Base-by-base conservation (phyloP, 176 grass and related monocot genomes). In the Bothriochloa decipiens region DNA sequence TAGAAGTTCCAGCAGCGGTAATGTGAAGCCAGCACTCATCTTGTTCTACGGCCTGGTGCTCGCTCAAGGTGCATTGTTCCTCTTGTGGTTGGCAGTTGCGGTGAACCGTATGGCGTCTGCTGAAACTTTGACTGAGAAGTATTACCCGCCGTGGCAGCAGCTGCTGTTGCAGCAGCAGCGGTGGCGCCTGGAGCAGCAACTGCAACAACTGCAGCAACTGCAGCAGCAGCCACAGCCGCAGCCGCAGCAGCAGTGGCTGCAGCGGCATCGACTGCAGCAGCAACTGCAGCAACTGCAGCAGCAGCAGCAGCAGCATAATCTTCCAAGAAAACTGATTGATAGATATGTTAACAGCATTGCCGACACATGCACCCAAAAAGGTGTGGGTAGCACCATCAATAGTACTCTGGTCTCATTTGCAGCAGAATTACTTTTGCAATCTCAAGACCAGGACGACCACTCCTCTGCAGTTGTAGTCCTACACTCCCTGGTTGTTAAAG, bases 31-130 rank as follows among this genome's bases (percentile, higher is more conserved):
- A 60, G 50, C 74, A 0, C 74, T 77, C 29, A 7, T 58, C 47
- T 58, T 76, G 27, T 76, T 76, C 15, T 76, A 76, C 4, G 10
- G 28, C 28, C 50, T 76, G 0, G 50, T 76, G 29, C 74, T 76
- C 14, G 18, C 29, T n/a, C 74, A 76, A 53, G 47, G 50, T 39
- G 7, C 1, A 1, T 5, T 76, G 14, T 14, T 52, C 74, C 3
- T 52, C 4, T 3, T 33, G 6, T 73, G n/a, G 70, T 47, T 16
- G 6, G 0, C 0, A 1, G 11, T 73, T 16, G 22, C 40, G 0
- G 3, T 47, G 42, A 45, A 26, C 25, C 70, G 70, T 28, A 6
- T 0, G 13, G 15, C 0, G 0, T 15, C 1, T 2, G 64, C 13
- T 37, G 5, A 6, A 37, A 4, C 36, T 37, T 37, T 37, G 36